phyloP scores from a whole-genome alignment of 1,284 basidiomycete genomes.

The Ceratobasidium sp. region DNA sequence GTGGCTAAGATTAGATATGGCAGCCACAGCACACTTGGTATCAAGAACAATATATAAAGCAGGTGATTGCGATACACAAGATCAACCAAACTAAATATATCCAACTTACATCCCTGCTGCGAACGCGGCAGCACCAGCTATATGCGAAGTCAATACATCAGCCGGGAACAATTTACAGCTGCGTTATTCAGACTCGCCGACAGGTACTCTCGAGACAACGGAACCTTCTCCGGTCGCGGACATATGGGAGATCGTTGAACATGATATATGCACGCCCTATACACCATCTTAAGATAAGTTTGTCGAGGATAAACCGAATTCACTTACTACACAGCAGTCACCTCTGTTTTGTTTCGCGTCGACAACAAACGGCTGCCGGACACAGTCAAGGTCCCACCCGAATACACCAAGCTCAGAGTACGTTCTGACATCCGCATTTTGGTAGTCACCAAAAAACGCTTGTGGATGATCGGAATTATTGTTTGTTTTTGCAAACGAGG shows the following conservation, averaged over 20 bases:
- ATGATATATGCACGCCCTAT: slow-evolving; percentile 40
- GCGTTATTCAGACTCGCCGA: slow-evolving; percentile 2
- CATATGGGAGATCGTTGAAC: slow-evolving; percentile 39
- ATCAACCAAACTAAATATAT: neutral
- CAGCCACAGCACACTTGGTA: neutral
- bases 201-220: neutral
- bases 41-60: neutral
- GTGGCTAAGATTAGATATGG: neutral
- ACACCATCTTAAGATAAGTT: neutral
- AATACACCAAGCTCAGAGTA: slow-evolving; percentile 14
- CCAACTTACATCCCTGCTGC: slow-evolving; percentile 7
- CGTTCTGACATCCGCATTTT: slow-evolving; percentile 9
- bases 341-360: slow-evolving; percentile 32
- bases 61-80: no score
- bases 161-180: neutral
- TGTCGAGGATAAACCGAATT: neutral
- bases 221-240: slow-evolving; percentile 38
- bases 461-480: slow-evolving; percentile 15
- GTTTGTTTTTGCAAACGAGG: neutral
- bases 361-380: slow-evolving; percentile 31
- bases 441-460: slow-evolving; percentile 25
- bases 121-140: neutral
- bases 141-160: neutral
- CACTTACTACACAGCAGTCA: slow-evolving; percentile 39
- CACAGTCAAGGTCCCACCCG: slow-evolving; percentile 42